These are phyloP conservation scores for Komagataella pseudopastoris DNA, from an alignment of 805 yeast species.

Conservation along the genomic window DNA sequence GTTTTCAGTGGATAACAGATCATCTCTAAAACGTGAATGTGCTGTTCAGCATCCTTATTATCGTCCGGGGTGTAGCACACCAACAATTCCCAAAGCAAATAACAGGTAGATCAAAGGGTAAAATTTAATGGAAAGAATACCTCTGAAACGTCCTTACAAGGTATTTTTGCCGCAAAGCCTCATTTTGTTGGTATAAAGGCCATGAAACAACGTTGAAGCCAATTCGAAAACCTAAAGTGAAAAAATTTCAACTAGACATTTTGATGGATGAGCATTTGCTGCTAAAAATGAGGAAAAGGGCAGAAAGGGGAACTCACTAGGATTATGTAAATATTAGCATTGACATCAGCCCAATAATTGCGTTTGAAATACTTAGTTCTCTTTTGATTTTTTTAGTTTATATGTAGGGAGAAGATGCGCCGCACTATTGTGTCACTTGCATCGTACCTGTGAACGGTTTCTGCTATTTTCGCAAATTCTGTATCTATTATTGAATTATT, in stretches of 20 bases:
- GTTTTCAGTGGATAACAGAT: conserved; percentile 31
- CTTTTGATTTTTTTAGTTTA: no score
- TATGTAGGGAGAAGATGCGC: no score
- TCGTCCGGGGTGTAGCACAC: conserved; percentile 32
- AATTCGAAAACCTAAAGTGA: conserved; percentile 65
- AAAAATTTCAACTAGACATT: conserved; percentile 50
- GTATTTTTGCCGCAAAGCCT: conserved; percentile 41
- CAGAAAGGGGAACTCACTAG: conserved; percentile 12
- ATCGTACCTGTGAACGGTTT: no score
- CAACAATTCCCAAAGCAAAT: conserved; percentile 39
- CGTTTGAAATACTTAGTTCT: no score
- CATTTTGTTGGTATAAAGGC: conserved; percentile 66
- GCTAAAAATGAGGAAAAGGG: conserved; percentile 34
- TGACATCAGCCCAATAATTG: no score
- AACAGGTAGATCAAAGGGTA: conserved; percentile 35
- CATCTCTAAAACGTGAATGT: conserved; percentile 33
- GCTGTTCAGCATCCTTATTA: conserved; percentile 12
- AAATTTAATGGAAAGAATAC: conserved; percentile 44
- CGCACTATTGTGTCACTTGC: conserved; percentile 28
- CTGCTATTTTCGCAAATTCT: no score
- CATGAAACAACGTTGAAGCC: conserved; percentile 70
- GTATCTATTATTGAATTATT: no score
- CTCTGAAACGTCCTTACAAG: conserved; percentile 42
- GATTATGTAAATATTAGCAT: no score
- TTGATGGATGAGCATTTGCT: conserved; percentile 44